Evolutionary conservation across 805 yeast genomes (phyloP), one percentile per base, ranked within the genome.

Genomic region (Saccharomycopsis guyanensis): DNA sequence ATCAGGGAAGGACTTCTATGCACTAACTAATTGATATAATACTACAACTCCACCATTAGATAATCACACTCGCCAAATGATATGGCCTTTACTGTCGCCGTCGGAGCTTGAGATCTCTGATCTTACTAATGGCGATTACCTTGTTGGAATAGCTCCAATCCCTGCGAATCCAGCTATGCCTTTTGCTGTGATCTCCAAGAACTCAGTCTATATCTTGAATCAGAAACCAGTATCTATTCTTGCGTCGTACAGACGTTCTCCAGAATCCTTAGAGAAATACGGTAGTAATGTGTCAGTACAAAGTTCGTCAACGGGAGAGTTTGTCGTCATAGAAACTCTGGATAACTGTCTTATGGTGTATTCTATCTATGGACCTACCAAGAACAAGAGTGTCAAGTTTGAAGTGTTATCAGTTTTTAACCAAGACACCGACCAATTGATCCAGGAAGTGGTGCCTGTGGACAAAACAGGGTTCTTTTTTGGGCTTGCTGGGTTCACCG

Each of bases 301-400:
- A 45, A 50, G 50, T 20, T 59, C 60, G 13, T 46, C 56, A 4
- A 62, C 65, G 42, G 52, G 53, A 27, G 49, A 48, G 2, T 18
- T 54, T 2, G 38, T 69, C 8, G 63, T 64, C 27, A 55, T 71
- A 8, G 59, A 63, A 43, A 71, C 76, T 0, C 58, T 60, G 16
- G 40, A 47, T 16, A 58, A 62, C 40, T 69, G 59, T 49, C 47
- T 72, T 8, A 55, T 71, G 35, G 61, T 71, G 3, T 71, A 65
- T 49, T 64, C 66, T 34, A 37, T 61, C 3, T 22, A 40, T 22
- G 32, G 42, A 12, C 34, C 40, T 13, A 35, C 37, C 22, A 13
- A 43, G 43, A 29, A 40, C n/a, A 40, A 37, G 36, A 33, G 27
- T 32, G 45, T 45, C 7, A 40, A 40, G n/a, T 32, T 25, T 27